Percentiles rank a stretch among this genome's conserved stretches.
Conservation (phyloP, 805 yeast genomes). For the Hanseniaspora clermontiae region DNA sequence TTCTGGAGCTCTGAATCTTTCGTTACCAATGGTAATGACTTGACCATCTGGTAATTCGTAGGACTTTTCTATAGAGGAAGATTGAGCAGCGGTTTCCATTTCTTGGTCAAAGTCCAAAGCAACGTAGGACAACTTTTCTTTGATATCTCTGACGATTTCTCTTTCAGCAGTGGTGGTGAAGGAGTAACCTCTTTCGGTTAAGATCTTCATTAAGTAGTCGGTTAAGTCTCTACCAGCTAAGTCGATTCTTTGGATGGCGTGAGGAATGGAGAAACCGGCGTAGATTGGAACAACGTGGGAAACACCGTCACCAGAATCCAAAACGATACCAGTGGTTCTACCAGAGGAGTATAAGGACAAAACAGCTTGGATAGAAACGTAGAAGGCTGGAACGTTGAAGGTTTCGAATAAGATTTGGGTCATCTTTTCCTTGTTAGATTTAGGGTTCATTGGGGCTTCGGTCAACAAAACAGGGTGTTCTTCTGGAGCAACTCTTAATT, state of each 20-base stretch:
- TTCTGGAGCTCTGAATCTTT: constrained; percentile 99
- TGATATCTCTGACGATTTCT: constrained; percentile 79
- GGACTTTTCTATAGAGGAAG: constrained; percentile 94
- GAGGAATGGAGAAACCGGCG: constrained; percentile 98
- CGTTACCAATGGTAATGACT: constrained; percentile 98
- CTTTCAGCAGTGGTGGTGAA: constrained; percentile 99
- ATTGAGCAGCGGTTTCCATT: constrained; percentile 97
- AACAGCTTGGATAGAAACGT: constrained; percentile 97
- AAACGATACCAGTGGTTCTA: constrained; percentile 99
- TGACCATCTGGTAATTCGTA: constrained; percentile 99
- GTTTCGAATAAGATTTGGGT: constrained; percentile 98
- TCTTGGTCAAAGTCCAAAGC: constrained; percentile 99
- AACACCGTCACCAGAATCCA: constrained; percentile 99
- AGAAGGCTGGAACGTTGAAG: constrained; percentile 98
- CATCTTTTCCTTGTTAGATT: constrained; percentile 99
- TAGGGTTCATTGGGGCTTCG: constrained; percentile 99
- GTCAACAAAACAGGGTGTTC: constrained; percentile 99
- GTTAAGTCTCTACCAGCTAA: constrained; percentile 99
- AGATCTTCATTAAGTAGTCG: constrained; percentile 96
- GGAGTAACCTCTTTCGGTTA: constrained; percentile 96
- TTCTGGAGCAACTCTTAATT: constrained; percentile 99
- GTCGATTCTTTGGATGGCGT: constrained; percentile 96
- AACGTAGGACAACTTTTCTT: constrained; percentile 97
- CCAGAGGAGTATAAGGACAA: constrained; percentile 97
- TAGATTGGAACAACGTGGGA: constrained; percentile 99